Percentiles rank a stretch among this genome's conserved stretches.
Conservation (phyloP, 768 basidiomycete genomes). For the Leccinum olivaceopallidum region DNA sequence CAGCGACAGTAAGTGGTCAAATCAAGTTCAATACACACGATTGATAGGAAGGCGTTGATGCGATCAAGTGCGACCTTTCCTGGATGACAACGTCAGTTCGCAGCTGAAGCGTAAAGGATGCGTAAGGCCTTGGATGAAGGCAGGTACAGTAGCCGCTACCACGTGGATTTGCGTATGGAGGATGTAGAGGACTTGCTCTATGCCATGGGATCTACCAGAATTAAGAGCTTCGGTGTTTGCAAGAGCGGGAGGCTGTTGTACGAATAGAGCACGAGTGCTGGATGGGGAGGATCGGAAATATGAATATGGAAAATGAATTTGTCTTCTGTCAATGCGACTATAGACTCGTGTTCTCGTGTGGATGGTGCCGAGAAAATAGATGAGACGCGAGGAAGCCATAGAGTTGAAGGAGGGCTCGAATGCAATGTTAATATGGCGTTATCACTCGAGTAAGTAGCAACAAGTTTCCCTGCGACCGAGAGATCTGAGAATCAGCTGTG, state of each 20-base stretch:
- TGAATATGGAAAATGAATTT: constrained; percentile 60
- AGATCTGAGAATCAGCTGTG: constrained; percentile 10
- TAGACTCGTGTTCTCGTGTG: constrained; percentile 50
- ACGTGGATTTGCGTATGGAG: constrained; percentile 2
- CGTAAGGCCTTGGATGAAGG: constrained; percentile 12
- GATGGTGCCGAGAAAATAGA: constrained; percentile 70
- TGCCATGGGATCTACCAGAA: constrained; percentile 88
- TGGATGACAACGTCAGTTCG: constrained; percentile 15
- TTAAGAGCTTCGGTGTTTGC: constrained; percentile 49
- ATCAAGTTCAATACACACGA: background rate
- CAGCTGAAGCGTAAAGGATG: constrained; percentile 25
- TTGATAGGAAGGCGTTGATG: constrained; percentile 7
- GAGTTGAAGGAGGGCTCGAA: constrained; percentile 42
- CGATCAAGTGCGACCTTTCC: constrained; percentile 12
- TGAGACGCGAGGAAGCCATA: constrained; percentile 51
- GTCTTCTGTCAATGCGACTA: constrained; percentile 66
- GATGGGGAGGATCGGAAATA: constrained; percentile 35
- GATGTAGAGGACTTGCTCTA: constrained; percentile 53
- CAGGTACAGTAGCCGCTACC: background rate
- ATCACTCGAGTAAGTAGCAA: constrained; percentile 58
- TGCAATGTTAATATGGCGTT: constrained; percentile 53
- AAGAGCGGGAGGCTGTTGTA: constrained; percentile 54
- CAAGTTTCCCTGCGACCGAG: constrained; percentile 44
- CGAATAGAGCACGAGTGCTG: constrained; percentile 47
- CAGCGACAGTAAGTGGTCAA: background rate